These are phyloP conservation scores for Plicaturopsis crispa DNA, from an alignment of 768 basidiomycete genomes.

Conservation along the genomic window DNA sequence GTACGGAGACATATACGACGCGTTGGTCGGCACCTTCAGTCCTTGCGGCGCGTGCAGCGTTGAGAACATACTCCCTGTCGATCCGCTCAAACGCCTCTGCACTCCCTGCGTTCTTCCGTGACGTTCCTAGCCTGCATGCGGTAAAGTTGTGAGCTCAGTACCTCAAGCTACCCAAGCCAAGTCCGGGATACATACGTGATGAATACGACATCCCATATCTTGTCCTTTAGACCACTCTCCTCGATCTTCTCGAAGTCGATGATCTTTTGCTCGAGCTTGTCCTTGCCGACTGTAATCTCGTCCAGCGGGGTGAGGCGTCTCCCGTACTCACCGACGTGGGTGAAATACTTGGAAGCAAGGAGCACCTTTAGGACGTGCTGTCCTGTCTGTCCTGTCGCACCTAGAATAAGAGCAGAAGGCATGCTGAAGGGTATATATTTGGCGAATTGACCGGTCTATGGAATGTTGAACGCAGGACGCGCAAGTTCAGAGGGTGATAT, in stretches of 20 bases:
- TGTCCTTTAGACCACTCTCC: constrained; percentile 39
- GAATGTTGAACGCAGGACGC: too few species aligned
- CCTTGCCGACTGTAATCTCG: constrained; percentile 29
- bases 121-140: constrained; percentile 59
- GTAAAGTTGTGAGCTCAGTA: constrained; percentile 1
- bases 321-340: constrained; percentile 63
- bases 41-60: constrained; percentile 61
- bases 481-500: too few species aligned
- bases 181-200: constrained; percentile 40
- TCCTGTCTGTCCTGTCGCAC: constrained; percentile 69
- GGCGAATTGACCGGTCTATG: too few species aligned
- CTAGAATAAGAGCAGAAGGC: constrained; percentile 69
- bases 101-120: constrained; percentile 50
- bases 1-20: constrained; percentile 64
- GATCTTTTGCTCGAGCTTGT: constrained; percentile 60
- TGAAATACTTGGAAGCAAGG: constrained; percentile 41
- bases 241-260: constrained; percentile 65
- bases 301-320: constrained; percentile 46
- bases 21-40: constrained; percentile 43
- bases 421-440: too few species aligned
- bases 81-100: constrained; percentile 67
- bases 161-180: not conserved
- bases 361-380: constrained; percentile 53
- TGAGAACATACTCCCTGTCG: constrained; percentile 76
- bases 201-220: constrained; percentile 70